Percentiles rank a stretch among this genome's conserved stretches.
Evolutionary conservation across 2,329 filamentous ascomycete genomes (phyloP).

Genomic region (Albifimbria verrucaria): DNA sequence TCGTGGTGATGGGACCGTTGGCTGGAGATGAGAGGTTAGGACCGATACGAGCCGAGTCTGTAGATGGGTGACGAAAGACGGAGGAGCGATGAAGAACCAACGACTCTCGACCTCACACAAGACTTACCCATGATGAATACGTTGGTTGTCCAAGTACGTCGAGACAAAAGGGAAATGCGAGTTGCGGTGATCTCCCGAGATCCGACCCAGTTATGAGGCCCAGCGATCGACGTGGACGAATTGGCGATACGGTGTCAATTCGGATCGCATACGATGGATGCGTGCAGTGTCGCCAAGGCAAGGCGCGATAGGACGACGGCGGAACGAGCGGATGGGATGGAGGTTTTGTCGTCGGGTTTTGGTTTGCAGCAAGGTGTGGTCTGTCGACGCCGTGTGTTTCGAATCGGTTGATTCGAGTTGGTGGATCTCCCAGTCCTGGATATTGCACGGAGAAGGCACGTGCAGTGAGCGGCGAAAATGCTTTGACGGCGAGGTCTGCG

Average conservation of each 20-base stretch:
- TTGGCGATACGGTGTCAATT: neutral
- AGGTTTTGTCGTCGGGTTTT: neutral
- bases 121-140: slow-evolving; percentile 35
- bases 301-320: neutral
- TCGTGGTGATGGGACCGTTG: slow-evolving; percentile 36
- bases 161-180: no score
- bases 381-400: neutral
- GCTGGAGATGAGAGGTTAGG: neutral
- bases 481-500: neutral
- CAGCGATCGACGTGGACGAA: neutral
- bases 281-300: neutral
- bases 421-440: neutral
- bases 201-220: neutral
- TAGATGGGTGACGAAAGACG: neutral
- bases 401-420: neutral
- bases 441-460: neutral
- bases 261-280: neutral
- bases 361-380: neutral
- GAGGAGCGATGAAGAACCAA: neutral
- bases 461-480: neutral
- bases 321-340: neutral
- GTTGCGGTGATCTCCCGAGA: neutral
- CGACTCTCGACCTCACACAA: slow-evolving; percentile 14
- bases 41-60: neutral
- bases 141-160: neutral